Conservation (phyloP, 2,329 filamentous ascomycete species). For the Phyllosticta citriasiana region DNA sequence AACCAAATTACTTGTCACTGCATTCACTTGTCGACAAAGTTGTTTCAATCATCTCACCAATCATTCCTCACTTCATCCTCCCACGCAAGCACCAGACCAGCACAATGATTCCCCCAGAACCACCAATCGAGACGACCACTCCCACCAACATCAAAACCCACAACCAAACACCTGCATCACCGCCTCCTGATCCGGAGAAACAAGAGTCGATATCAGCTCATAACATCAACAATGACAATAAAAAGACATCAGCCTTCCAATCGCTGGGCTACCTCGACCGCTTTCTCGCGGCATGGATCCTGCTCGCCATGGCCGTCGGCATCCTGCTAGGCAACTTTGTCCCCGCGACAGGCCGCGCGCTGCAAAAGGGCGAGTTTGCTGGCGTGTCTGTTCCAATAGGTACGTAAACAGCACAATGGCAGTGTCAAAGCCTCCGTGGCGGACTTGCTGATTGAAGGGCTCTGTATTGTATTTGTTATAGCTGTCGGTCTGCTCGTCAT, state of each 20-base stretch:
- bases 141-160: background rate
- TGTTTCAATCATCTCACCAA: no score
- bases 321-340: conserved; percentile 71
- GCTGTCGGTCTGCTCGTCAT: conserved; percentile 75
- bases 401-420: conserved; percentile 21
- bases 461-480: conserved; percentile 20
- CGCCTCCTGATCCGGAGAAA: background rate
- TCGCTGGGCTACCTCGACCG: conserved; percentile 35
- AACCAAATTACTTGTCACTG: no score
- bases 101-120: background rate
- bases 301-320: conserved; percentile 67
- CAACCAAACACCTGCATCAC: background rate
- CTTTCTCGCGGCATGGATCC: conserved; percentile 51
- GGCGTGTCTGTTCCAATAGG: conserved; percentile 60
- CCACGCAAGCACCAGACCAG: background rate
- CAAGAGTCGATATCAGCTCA: background rate
- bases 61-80: no score
- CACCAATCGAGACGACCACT: background rate
- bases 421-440: background rate
- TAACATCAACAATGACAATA: background rate
- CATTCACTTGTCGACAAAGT: no score
- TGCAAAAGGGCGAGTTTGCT: conserved; percentile 64
- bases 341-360: conserved; percentile 46
- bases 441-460: background rate
- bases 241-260: conserved; percentile 18